Evolutionary conservation across 2,329 filamentous ascomycete genomes (phyloP).

Genomic region (Aspergillus fijiensis): DNA sequence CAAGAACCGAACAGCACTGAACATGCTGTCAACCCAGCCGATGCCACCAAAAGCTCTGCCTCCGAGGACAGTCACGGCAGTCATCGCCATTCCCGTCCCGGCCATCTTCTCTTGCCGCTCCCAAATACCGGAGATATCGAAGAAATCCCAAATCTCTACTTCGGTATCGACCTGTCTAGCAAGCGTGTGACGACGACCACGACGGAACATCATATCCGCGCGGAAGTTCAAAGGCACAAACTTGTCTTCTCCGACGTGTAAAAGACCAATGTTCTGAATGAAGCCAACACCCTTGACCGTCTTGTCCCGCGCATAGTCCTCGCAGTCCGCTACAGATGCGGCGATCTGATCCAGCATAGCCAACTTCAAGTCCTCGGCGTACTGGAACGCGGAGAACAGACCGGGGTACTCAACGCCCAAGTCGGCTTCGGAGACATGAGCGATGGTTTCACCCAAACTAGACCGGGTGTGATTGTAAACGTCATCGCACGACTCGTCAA

Average conservation of each 20-base stretch:
- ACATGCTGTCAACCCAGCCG: slow-evolving; percentile 83
- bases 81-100: slow-evolving; percentile 91
- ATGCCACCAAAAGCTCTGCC: slow-evolving; percentile 77
- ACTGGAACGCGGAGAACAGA: slow-evolving; percentile 79
- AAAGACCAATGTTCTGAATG: slow-evolving; percentile 83
- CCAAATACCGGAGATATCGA: slow-evolving; percentile 78
- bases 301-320: slow-evolving; percentile 77
- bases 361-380: slow-evolving; percentile 87
- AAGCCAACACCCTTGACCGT: slow-evolving; percentile 78
- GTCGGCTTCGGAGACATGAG: slow-evolving; percentile 71
- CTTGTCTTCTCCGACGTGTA: slow-evolving; percentile 79
- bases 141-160: slow-evolving; percentile 88
- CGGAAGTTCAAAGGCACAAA: slow-evolving; percentile 85
- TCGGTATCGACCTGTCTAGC: slow-evolving; percentile 84
- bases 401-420: slow-evolving; percentile 86
- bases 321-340: slow-evolving; percentile 72
- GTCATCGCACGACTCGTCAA: slow-evolving; percentile 80
- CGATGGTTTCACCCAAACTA: slow-evolving; percentile 72
- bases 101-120: slow-evolving; percentile 93
- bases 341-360: slow-evolving; percentile 90
- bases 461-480: slow-evolving; percentile 82
- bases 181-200: slow-evolving; percentile 70
- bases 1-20: slow-evolving; percentile 77
- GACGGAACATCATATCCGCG: slow-evolving; percentile 89
- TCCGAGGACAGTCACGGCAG: slow-evolving; percentile 81